phyloP scores from a whole-genome alignment of 352 stramenopile genomes.

The Saprolegnia parasitica region DNA sequence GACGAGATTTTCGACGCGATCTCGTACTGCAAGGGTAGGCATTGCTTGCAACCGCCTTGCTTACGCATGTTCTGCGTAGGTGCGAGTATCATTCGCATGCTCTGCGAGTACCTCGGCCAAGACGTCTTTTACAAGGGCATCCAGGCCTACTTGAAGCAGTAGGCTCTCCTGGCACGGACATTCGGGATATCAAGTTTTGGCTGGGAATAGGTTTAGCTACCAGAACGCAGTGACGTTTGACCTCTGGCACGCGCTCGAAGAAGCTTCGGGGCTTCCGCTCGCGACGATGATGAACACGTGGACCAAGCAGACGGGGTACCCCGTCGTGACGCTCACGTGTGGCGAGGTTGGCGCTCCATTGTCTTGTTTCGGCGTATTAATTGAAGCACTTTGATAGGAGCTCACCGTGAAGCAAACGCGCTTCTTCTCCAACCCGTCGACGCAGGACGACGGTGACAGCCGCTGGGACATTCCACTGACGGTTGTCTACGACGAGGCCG shows the following conservation, averaged over 20 bases:
- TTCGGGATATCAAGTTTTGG: conserved; percentile 5
- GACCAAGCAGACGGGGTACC: conserved; percentile 94
- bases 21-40: conserved; percentile 89
- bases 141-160: conserved; percentile 88
- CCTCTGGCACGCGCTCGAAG: conserved; percentile 92
- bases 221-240: conserved; percentile 94
- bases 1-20: conserved; percentile 99
- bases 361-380: conserved; percentile 24
- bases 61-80: conserved; percentile 23
- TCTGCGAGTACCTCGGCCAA: conserved; percentile 61
- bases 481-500: conserved; percentile 47
- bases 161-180: conserved; percentile 25
- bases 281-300: conserved; percentile 90
- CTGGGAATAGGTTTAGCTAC: conserved; percentile 78
- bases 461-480: conserved; percentile 87
- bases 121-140: conserved; percentile 82
- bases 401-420: conserved; percentile 86
- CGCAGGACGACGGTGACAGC: conserved; percentile 55
- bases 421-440: conserved; percentile 88
- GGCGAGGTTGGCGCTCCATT: conserved; percentile 38
- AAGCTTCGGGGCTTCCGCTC: conserved; percentile 86
- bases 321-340: conserved; percentile 79
- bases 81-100: conserved; percentile 65
- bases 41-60: background rate
- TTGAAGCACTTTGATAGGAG: conserved; percentile 25